Base-by-base conservation (phyloP, 441 rosid genomes). In the Flueggea neowawraea region DNA sequence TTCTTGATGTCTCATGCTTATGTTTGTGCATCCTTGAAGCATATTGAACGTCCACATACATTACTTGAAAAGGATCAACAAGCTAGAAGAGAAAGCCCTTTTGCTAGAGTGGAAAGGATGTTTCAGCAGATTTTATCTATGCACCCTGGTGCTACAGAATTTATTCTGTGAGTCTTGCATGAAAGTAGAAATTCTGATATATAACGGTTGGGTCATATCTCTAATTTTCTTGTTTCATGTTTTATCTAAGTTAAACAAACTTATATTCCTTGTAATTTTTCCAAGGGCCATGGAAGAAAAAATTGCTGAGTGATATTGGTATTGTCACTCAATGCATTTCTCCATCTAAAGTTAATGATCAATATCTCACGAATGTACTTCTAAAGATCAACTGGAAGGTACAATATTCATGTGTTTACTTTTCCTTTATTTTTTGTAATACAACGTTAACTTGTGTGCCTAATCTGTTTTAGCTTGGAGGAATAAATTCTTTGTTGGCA, bases 261-360 rank as follows among this genome's bases (percentile, higher is more conserved):
- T 69, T 59, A 50, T 60, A 62, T 68, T 72, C 58, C 50, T 55
- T 45, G 44, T 59, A 57, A 52, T 54, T 66, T 72, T 51, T 70
- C 43, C 43, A 63, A 88, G 98, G 98, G 58, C 98, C 98, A 58
- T 92, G 97, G 99, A 95, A 95, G 82, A 90, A 81, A 78, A 82
- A 58, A 66, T 69, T 95, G 78, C 89, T 90, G 16, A 60, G 80
- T 66, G 88, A 82, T 44, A 78, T 67, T 66, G 98, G 97, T 61
- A 78, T 95, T 72, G 79, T 74, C 69, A 91, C 97, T 1, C 98
- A 95, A 49, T 92, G 98, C 79, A 90, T 95, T 68, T 78, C 82
- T 64, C 98, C 99, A 6, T 32, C 45, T 43, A 90, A 78, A 79
- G 68, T 88, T 52, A 92, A 44, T 77, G 91, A 87, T 48, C 96